Conservation (phyloP, 2,329 filamentous ascomycete genomes). For the Coniochaeta sp. region DNA sequence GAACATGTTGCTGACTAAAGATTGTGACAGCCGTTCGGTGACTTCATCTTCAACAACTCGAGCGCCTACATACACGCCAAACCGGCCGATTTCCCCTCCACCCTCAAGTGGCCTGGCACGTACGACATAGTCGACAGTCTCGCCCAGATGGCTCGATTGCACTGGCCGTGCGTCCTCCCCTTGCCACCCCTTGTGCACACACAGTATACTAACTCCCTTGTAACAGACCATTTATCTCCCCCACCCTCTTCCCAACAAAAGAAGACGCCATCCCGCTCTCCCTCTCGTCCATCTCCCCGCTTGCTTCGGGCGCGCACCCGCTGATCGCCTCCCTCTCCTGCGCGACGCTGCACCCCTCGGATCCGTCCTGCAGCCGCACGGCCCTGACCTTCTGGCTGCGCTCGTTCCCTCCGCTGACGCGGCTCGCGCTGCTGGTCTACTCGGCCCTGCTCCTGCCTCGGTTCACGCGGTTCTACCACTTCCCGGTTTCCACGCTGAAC, state of each 20-base stretch:
- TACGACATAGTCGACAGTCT: slow-evolving; percentile 75
- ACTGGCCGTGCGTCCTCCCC: slow-evolving; percentile 64
- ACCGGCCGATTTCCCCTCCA: slow-evolving; percentile 60
- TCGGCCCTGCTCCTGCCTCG: slow-evolving; percentile 63
- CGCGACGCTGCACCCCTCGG: slow-evolving; percentile 78
- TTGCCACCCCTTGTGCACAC: too few relatives aligned
- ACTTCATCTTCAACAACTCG: slow-evolving; percentile 62
- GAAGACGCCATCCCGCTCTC: slow-evolving; percentile 56
- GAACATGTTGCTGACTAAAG: too few relatives aligned
- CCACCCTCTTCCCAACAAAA: slow-evolving; percentile 74
- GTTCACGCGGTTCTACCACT: slow-evolving; percentile 60
- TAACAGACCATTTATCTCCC: slow-evolving; percentile 66
- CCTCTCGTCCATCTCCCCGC: slow-evolving; percentile 63
- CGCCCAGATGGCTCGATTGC: slow-evolving; percentile 70
- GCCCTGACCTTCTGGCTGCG: slow-evolving; percentile 83
- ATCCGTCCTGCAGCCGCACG: slow-evolving; percentile 82
- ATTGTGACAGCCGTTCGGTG: slow-evolving; percentile 25
- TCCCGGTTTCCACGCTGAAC: slow-evolving; percentile 62
- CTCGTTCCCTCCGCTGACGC: slow-evolving; percentile 71
- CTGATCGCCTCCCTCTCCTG: slow-evolving; percentile 81
- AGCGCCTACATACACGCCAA: slow-evolving; percentile 70
- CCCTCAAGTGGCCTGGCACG: slow-evolving; percentile 66
- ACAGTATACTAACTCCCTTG: slow-evolving; percentile 12
- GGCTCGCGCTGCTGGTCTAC: slow-evolving; percentile 71
- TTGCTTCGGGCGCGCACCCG: slow-evolving; percentile 80